A percentile compares a stretch with the other conserved stretches of the same genome.
These are phyloP conservation scores for Pichia cactophila DNA, from an alignment of 1,139 yeast species.

Conservation along the genomic window DNA sequence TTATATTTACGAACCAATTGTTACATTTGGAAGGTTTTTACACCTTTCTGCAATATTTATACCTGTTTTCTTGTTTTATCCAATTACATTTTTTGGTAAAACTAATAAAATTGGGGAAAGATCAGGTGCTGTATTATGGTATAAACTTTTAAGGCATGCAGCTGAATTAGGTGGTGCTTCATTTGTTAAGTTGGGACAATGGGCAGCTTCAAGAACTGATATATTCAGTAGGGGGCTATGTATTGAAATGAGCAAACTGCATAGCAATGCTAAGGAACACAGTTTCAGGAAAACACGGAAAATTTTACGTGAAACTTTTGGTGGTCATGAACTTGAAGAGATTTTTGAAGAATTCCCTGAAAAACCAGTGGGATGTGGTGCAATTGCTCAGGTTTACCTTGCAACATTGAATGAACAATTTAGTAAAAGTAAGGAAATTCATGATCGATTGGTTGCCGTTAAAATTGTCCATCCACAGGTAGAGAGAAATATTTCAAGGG, in stretches of 20 bases:
- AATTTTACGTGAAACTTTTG: constrained; percentile 55
- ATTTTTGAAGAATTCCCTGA: constrained; percentile 75
- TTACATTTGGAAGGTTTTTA: constrained; percentile 59
- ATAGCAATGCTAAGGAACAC: constrained; percentile 79
- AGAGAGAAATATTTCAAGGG: constrained; percentile 64
- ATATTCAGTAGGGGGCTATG: constrained; percentile 79
- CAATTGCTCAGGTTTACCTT: constrained; percentile 90
- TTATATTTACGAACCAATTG: constrained; percentile 57
- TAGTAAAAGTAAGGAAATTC: constrained; percentile 30
- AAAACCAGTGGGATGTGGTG: constrained; percentile 87
- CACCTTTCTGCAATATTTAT: constrained; percentile 60
- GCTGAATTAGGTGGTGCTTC: constrained; percentile 91
- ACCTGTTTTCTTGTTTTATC: constrained; percentile 61
- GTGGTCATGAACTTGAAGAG: constrained; percentile 49
- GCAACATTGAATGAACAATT: constrained; percentile 54
- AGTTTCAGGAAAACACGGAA: constrained; percentile 51
- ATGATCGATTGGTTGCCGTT: constrained; percentile 65
- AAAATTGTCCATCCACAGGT: constrained; percentile 90
- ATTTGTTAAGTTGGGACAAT: constrained; percentile 91
- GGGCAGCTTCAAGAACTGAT: constrained; percentile 99
- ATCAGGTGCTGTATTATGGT: constrained; percentile 70
- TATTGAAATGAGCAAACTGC: constrained; percentile 65
- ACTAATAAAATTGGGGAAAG: constrained; percentile 35
- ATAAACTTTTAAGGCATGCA: constrained; percentile 51
- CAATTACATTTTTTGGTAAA: constrained; percentile 59